These are phyloP conservation scores for Prillingera fragicola DNA, from an alignment of 1,284 basidiomycete species.

Conservation along the genomic window DNA sequence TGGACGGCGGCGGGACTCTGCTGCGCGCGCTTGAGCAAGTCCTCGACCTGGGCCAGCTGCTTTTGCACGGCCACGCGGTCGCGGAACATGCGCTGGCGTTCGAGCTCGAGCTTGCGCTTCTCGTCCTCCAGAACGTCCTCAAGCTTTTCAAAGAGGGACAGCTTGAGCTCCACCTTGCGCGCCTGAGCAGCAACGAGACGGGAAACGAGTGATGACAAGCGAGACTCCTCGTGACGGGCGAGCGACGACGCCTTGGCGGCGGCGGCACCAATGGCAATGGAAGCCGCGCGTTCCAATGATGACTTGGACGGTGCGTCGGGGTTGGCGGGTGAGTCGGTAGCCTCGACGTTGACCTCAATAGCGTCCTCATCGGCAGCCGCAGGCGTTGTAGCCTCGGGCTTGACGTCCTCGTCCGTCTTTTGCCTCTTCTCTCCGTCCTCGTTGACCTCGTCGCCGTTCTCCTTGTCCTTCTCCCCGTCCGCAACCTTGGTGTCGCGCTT, in stretches of 20 bases:
- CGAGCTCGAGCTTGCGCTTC: slow-evolving; percentile 46
- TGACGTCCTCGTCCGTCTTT: slow-evolving; percentile 13
- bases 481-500: slow-evolving; percentile 50
- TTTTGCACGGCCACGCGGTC: slow-evolving; percentile 38
- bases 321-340: slow-evolving; percentile 1
- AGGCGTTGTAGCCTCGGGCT: slow-evolving; percentile 18
- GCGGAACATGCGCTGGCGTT: slow-evolving; percentile 43
- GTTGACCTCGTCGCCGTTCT: slow-evolving; percentile 17
- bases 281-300: slow-evolving; percentile 70
- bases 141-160: slow-evolving; percentile 82
- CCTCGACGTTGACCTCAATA: slow-evolving; percentile 10
- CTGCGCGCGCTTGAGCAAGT: slow-evolving; percentile 32
- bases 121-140: slow-evolving; percentile 86
- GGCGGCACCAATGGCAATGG: slow-evolving; percentile 80
- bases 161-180: slow-evolving; percentile 88
- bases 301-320: slow-evolving; percentile 59
- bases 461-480: slow-evolving; percentile 22
- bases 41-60: slow-evolving; percentile 40
- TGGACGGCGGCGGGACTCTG: slow-evolving; percentile 11
- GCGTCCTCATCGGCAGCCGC: slow-evolving; percentile 22
- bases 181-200: slow-evolving; percentile 85
- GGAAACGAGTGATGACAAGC: slow-evolving; percentile 74
- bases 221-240: slow-evolving; percentile 75
- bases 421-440: slow-evolving; percentile 21
- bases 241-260: slow-evolving; percentile 78